phyloP scores from a whole-genome alignment of 495 filamentous ascomycete species.

The Darksidea phi region DNA sequence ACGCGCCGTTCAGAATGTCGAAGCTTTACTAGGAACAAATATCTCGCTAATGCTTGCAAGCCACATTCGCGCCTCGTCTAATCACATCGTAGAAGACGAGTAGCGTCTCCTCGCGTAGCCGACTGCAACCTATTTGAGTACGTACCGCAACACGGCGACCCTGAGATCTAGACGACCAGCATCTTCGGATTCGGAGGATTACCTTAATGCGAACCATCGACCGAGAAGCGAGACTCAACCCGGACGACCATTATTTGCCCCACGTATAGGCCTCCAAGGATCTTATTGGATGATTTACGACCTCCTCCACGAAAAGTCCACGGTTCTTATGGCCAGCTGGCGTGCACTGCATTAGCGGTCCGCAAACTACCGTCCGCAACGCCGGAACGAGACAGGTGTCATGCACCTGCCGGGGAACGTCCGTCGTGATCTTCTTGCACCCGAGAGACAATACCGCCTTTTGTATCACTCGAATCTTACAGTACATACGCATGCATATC shows the following conservation, averaged over 20 bases:
- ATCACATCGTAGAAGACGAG: slow-evolving; percentile 6
- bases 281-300: slow-evolving; percentile 20
- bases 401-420: slow-evolving; percentile 10
- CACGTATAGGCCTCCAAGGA: slow-evolving; percentile 1
- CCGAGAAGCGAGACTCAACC: slow-evolving; percentile 4
- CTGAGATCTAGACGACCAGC: background rate
- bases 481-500: slow-evolving; percentile 13
- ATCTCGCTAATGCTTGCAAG: background rate
- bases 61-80: background rate
- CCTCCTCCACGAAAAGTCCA: slow-evolving; percentile 5
- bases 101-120: background rate
- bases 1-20: background rate
- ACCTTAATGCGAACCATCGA: background rate
- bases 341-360: slow-evolving; percentile 23
- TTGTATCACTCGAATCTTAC: slow-evolving; percentile 28
- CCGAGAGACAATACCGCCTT: slow-evolving; percentile 6
- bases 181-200: slow-evolving; percentile 1
- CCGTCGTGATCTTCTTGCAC: slow-evolving; percentile 20
- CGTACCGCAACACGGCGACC: slow-evolving; percentile 2
- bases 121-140: background rate
- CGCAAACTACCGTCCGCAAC: slow-evolving; percentile 4
- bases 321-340: slow-evolving; percentile 18
- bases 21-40: background rate
- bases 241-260: slow-evolving; percentile 10
- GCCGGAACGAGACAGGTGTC: slow-evolving; percentile 11